Evolutionary conservation across 306 rosid genomes (phyloP).

Genomic region (Pterocarpus santalinus): DNA sequence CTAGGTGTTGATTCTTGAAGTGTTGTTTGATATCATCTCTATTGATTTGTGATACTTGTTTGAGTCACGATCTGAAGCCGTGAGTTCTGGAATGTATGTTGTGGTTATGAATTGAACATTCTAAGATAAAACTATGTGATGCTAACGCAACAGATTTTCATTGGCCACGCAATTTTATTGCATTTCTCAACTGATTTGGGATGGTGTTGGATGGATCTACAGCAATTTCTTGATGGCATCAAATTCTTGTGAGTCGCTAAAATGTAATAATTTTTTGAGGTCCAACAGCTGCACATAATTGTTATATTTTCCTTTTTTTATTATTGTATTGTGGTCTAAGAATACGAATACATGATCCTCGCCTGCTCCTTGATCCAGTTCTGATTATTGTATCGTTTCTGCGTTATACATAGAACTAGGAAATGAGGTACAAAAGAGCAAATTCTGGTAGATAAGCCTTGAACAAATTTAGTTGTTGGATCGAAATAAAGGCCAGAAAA

Average conservation of each 20-base stretch:
- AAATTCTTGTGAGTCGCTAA: background rate
- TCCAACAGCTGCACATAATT: background rate
- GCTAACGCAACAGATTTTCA: background rate
- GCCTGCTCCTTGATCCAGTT: background rate
- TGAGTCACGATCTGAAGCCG: no score
- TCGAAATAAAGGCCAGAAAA: background rate
- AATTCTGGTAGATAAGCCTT: background rate
- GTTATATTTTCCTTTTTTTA: background rate
- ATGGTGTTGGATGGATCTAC: background rate
- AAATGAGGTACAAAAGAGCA: background rate
- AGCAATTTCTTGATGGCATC: background rate
- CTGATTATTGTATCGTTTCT: background rate
- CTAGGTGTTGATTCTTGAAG: background rate
- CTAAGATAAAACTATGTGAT: background rate
- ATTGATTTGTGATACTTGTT: background rate
- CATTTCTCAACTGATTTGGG: background rate
- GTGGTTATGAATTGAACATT: slow-evolving; percentile 1
- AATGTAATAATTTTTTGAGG: background rate
- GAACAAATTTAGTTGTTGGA: no score
- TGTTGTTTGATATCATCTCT: background rate
- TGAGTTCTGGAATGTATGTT: background rate
- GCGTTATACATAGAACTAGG: background rate
- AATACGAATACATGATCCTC: background rate
- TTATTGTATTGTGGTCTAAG: background rate
- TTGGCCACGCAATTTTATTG: background rate